Evolutionary conservation across 768 basidiomycete species (phyloP).

Genomic region (Lenzites betulinus): DNA sequence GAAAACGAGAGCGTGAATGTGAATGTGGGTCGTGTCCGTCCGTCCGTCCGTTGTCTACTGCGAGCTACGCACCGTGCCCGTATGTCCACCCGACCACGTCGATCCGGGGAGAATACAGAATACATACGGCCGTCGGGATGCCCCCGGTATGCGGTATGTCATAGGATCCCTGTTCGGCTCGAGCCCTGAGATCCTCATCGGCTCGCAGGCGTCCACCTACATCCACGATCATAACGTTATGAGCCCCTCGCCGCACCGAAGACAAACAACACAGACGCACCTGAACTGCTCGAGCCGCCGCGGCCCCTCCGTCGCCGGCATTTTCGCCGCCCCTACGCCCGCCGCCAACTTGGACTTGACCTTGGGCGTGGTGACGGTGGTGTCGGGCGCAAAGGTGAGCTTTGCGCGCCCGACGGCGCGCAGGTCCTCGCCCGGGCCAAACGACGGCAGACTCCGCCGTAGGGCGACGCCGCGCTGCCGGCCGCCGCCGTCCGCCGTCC

Average conservation of each 20-base stretch:
- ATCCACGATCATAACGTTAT: background rate
- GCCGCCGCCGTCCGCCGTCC: constrained; percentile 42
- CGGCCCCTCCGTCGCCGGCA: no score
- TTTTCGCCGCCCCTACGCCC: no score
- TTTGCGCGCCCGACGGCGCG: constrained; percentile 26
- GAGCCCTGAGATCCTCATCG: constrained; percentile 9
- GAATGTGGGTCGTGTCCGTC: background rate
- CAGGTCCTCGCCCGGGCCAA: constrained; percentile 24
- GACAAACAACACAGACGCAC: constrained; percentile 19
- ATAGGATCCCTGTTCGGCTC: background rate
- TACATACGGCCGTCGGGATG: no score
- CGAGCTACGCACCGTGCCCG: no score
- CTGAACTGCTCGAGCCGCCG: constrained; percentile 30
- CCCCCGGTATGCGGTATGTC: no score
- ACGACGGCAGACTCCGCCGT: constrained; percentile 2
- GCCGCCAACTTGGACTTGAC: background rate
- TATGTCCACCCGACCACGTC: no score
- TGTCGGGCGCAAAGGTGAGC: constrained; percentile 20
- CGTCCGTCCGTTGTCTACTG: background rate
- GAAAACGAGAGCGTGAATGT: background rate
- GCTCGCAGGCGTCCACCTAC: constrained; percentile 18
- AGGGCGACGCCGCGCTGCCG: background rate
- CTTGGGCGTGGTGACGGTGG: background rate
- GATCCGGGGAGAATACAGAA: no score
- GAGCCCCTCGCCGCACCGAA: background rate